Percentiles rank a stretch among this genome's conserved stretches.
Conservation (phyloP, 2,329 filamentous ascomycete genomes). For the Elsinoe fawcettii region DNA sequence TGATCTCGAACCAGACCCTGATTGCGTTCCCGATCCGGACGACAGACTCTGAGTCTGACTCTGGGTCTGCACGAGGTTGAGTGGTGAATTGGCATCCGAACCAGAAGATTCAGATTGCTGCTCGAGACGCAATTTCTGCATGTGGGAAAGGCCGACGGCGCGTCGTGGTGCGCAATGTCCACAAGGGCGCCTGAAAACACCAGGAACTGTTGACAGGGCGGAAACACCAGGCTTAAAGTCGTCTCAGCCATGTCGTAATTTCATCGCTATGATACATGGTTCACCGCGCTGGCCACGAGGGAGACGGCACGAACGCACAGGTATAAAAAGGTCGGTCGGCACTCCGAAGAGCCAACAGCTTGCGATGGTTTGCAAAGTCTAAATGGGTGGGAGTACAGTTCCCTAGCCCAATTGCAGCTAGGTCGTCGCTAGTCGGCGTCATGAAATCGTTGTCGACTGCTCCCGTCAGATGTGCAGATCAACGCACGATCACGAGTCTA, state of each 20-base stretch:
- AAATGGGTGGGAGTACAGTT: background rate
- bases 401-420: background rate
- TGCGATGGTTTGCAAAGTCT: background rate
- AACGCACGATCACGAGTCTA: background rate
- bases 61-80: background rate
- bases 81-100: constrained; percentile 1
- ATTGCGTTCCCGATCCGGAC: background rate
- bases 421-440: background rate
- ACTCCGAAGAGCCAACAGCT: background rate
- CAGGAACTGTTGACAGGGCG: background rate
- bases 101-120: background rate
- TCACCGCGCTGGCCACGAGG: background rate
- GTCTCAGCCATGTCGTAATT: background rate
- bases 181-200: background rate
- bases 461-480: background rate
- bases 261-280: background rate
- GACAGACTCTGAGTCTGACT: background rate
- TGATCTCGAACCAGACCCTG: background rate
- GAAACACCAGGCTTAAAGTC: background rate
- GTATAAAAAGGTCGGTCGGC: background rate
- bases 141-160: background rate
- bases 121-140: background rate
- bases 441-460: background rate
- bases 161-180: background rate
- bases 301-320: background rate